These are phyloP conservation scores for Ramichloridium luteum DNA, from an alignment of 2,329 filamentous ascomycete species.

Conservation along the genomic window DNA sequence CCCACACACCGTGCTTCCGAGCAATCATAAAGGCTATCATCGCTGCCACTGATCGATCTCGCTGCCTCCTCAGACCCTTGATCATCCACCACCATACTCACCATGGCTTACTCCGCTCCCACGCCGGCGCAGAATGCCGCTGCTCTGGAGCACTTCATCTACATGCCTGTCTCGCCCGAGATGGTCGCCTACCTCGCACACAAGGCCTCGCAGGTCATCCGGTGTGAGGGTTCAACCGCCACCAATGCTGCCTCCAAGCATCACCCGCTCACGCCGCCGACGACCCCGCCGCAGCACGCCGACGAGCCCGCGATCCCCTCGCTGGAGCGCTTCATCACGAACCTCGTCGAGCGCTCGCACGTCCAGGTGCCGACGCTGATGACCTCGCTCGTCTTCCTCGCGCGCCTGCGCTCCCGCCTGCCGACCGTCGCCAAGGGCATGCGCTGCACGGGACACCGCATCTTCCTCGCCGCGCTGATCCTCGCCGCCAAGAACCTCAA, in stretches of 20 bases:
- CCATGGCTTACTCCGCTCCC: conserved; percentile 35
- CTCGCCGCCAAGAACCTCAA: conserved; percentile 93
- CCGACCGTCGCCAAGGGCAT: conserved; percentile 93
- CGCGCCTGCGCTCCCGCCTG: conserved; percentile 67
- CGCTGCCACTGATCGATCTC: too few relatives aligned
- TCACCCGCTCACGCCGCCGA: conserved; percentile 47
- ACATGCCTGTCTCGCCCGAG: conserved; percentile 57
- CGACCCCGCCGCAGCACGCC: conserved; percentile 43
- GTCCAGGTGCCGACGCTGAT: conserved; percentile 96
- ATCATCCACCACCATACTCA: conserved; percentile 10
- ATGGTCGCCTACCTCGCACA: conserved; percentile 69
- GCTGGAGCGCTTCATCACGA: conserved; percentile 81
- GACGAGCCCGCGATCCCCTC: conserved; percentile 51
- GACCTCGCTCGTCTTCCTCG: conserved; percentile 90
- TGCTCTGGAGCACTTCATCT: conserved; percentile 71
- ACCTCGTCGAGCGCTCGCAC: conserved; percentile 82
- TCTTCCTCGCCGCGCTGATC: conserved; percentile 83
- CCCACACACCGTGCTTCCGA: too few relatives aligned
- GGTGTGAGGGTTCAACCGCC: conserved; percentile 48
- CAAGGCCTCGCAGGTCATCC: conserved; percentile 65
- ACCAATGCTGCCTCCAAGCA: conserved; percentile 30
- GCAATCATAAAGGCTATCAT: too few relatives aligned
- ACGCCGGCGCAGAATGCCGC: conserved; percentile 48
- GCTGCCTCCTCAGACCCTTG: too few relatives aligned
- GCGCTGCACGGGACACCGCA: conserved; percentile 90